Evolutionary conservation across 768 basidiomycete genomes (phyloP), one percentile per base, ranked within the genome.

Genomic region (Collybia sp.): DNA sequence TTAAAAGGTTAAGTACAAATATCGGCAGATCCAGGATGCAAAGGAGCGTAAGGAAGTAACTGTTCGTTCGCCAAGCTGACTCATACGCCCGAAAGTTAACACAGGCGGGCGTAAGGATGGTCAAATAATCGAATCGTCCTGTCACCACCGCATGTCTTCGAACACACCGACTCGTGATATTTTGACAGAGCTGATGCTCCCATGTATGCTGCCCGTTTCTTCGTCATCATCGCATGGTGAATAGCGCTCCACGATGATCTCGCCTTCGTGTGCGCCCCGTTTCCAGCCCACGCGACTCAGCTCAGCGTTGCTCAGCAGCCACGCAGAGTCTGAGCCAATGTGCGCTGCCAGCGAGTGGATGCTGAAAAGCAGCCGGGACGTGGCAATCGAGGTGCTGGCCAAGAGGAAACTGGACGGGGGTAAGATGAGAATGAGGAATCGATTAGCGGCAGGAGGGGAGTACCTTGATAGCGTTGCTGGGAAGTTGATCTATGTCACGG

Each of bases 291-390:
- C 65, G 18, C 73, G 70, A 34, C 66, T 68, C 18, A 76, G 61
- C 55, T 76, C 73, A 5, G 68, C 65, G 48, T 70, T 65, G 52
- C 63, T 74, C 17, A 77, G 62, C 6, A 75, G 57, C 72, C 68
- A 74, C 10, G 63, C 61, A 1, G 69, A 63, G 31, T 70, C 67
- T 6, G 73, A 68, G 30, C 71, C 67, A 15, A 69, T 55, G 13
- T 61, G 59, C 19, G 65, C 59, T 12, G 75, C 69, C n/a, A 75
- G 55, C 1, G 71, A 72, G 40, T 66, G 56, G 6, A 65, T 57
- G 42, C 62, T 60, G 41, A 65, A 56, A 55, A 63, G 54, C 34
- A 63, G 52, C 31, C 64, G 59, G 13, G 62, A 55, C 6, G 60
- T 55, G 1, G 61, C 63, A 13, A 65, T 51, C 12, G 64, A 67